phyloP scores from a whole-genome alignment of 129 eudicot genomes.

The Arctium lappa region DNA sequence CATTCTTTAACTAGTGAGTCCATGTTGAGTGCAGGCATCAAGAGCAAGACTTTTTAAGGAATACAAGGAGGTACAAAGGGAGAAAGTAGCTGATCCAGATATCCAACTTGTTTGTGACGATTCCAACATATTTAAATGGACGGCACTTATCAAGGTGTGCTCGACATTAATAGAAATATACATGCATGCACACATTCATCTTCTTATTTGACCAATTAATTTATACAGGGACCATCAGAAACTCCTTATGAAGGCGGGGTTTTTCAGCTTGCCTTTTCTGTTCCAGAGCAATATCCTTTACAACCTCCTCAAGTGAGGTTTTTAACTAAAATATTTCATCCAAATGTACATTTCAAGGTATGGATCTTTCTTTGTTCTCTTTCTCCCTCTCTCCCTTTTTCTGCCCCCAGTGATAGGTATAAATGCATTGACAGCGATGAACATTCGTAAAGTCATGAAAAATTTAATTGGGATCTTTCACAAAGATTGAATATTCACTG shows the following conservation, averaged over 20 bases:
- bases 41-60: conserved; percentile 97
- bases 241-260: conserved; percentile 96
- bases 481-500: not conserved
- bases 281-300: conserved; percentile 97
- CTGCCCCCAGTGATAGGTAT: not conserved
- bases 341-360: conserved; percentile 98
- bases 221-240: conserved; percentile 87
- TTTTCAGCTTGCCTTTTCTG: conserved; percentile 96
- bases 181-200: not conserved
- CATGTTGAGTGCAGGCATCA: conserved; percentile 62
- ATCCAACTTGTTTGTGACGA: conserved; percentile 97
- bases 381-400: not conserved
- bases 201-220: not conserved
- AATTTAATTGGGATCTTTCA: conserved; percentile 4
- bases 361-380: not conserved
- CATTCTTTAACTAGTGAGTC: not conserved
- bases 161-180: not conserved
- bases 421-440: not conserved
- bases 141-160: conserved; percentile 88
- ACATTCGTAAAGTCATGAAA: not conserved
- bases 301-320: conserved; percentile 99
- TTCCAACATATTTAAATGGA: conserved; percentile 92
- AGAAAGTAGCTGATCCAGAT: conserved; percentile 93
- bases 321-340: conserved; percentile 93
- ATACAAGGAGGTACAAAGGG: conserved; percentile 93